phyloP scores from a whole-genome alignment of 768 basidiomycete genomes.

The Suillus subaureus region DNA sequence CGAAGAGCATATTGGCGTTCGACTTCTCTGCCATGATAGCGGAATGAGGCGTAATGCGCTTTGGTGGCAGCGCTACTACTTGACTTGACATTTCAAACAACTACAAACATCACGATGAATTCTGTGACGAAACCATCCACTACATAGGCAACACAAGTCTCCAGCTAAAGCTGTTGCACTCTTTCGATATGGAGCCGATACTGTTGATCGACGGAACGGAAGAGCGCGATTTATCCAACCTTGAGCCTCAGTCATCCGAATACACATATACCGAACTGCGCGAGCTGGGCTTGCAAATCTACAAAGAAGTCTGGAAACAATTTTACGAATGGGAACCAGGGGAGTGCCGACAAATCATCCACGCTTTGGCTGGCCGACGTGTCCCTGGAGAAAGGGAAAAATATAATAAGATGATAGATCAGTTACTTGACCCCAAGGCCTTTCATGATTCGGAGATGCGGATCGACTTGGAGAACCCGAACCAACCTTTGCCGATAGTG shows the following conservation, averaged over 20 bases:
- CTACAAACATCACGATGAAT: not conserved
- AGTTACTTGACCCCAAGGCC: not conserved
- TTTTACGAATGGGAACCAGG: slow-evolving; percentile 50
- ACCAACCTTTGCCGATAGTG: slow-evolving; percentile 6
- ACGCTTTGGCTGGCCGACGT: slow-evolving; percentile 13
- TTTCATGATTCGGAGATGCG: slow-evolving; percentile 1
- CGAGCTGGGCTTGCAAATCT: slow-evolving; percentile 32
- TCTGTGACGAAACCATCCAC: not conserved
- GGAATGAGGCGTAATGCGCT: slow-evolving; percentile 4
- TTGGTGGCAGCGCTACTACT: not conserved
- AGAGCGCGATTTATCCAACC: not conserved
- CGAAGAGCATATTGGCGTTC: slow-evolving; percentile 69
- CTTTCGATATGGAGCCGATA: slow-evolving; percentile 20
- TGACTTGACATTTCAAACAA: slow-evolving; percentile 1
- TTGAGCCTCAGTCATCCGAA: not conserved
- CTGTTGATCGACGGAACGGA: slow-evolving; percentile 28
- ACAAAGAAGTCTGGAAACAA: slow-evolving; percentile 42
- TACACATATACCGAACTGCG: slow-evolving; percentile 19
- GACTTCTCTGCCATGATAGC: slow-evolving; percentile 40
- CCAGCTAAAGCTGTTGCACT: not conserved
- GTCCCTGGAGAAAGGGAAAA: not conserved
- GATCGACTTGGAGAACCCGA: not conserved
- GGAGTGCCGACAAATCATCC: slow-evolving; percentile 30
- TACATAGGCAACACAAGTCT: not conserved
- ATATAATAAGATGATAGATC: not conserved